phyloP scores from a whole-genome alignment of 2,329 filamentous ascomycete genomes.

The Paecilomyces niveus region DNA sequence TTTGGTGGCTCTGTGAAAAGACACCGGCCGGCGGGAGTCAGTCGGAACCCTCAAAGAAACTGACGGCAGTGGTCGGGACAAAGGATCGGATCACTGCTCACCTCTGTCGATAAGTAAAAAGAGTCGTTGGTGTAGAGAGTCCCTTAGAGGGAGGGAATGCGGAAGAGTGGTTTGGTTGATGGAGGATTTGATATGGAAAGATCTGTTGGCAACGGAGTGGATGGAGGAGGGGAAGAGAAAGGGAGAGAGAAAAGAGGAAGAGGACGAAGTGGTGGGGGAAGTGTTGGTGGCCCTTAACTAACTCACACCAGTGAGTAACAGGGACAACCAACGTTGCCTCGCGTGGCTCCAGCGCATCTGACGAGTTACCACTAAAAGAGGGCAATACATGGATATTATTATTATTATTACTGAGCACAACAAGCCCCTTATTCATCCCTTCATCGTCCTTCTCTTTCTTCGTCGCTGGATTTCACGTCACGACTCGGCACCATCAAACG shows the following conservation, averaged over 20 bases:
- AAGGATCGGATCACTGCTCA: not conserved
- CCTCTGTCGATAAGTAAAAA: not conserved
- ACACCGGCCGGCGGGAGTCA: not conserved
- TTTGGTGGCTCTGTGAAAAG: slow-evolving; percentile 1
- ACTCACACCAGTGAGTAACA: too few relatives aligned
- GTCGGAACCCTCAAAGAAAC: slow-evolving; percentile 2
- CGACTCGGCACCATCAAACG: too few relatives aligned
- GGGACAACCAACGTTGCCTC: too few relatives aligned
- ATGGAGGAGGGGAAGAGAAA: slow-evolving; percentile 16
- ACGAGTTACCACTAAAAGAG: too few relatives aligned
- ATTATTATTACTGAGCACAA: too few relatives aligned
- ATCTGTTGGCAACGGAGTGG: not conserved
- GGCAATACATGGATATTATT: too few relatives aligned
- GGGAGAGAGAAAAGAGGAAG: slow-evolving; percentile 17
- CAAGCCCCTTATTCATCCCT: too few relatives aligned
- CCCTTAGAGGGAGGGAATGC: not conserved
- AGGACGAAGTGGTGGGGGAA: slow-evolving; percentile 13
- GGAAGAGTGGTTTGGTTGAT: not conserved
- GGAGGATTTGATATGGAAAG: not conserved
- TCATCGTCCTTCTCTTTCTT: too few relatives aligned
- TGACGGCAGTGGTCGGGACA: not conserved
- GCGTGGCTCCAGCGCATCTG: too few relatives aligned
- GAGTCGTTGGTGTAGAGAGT: not conserved
- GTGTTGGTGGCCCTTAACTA: too few relatives aligned
- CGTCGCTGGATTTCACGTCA: too few relatives aligned